A percentile compares a stretch with the other conserved stretches of the same genome.
Conservation (phyloP, 2,329 filamentous ascomycete species). For the Pseudogymnoascus pannorum region DNA sequence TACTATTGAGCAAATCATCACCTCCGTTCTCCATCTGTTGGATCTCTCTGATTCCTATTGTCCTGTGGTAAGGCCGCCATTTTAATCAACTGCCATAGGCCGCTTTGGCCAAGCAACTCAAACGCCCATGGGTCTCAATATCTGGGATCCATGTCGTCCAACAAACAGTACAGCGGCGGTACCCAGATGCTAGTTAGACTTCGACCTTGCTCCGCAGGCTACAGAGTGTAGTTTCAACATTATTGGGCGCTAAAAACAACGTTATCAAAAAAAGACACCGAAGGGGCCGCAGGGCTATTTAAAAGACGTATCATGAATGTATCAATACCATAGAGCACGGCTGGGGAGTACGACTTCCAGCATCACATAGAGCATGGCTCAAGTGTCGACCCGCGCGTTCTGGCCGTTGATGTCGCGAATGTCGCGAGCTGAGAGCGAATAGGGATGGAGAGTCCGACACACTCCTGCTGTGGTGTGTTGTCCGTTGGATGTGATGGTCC, state of each 20-base stretch:
- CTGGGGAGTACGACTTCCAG: not conserved
- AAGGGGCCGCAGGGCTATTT: not conserved
- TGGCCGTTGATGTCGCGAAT: not conserved
- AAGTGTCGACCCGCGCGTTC: not conserved
- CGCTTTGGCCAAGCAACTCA: not conserved
- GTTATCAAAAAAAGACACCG: not conserved
- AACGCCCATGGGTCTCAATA: not conserved
- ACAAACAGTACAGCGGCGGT: not conserved
- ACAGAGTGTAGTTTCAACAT: slow-evolving; percentile 4
- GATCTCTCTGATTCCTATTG: slow-evolving; percentile 2
- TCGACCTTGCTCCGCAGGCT: not conserved
- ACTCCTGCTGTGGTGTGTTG: slow-evolving; percentile 2
- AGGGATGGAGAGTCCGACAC: not conserved
- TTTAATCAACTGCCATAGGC: not conserved
- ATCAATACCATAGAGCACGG: slow-evolving; percentile 3
- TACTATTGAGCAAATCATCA: slow-evolving; percentile 3
- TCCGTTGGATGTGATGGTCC: slow-evolving; percentile 2
- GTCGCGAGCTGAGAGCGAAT: slow-evolving; percentile 3
- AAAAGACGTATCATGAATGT: slow-evolving; percentile 8
- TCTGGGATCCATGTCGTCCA: not conserved
- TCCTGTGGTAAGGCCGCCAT: not conserved
- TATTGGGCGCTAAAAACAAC: slow-evolving; percentile 8
- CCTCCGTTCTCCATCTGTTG: not conserved
- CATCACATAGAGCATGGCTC: not conserved
- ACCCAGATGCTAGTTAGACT: slow-evolving; percentile 4